Evolutionary conservation across 805 yeast species (phyloP).

Genomic region (Brettanomyces nanus): DNA sequence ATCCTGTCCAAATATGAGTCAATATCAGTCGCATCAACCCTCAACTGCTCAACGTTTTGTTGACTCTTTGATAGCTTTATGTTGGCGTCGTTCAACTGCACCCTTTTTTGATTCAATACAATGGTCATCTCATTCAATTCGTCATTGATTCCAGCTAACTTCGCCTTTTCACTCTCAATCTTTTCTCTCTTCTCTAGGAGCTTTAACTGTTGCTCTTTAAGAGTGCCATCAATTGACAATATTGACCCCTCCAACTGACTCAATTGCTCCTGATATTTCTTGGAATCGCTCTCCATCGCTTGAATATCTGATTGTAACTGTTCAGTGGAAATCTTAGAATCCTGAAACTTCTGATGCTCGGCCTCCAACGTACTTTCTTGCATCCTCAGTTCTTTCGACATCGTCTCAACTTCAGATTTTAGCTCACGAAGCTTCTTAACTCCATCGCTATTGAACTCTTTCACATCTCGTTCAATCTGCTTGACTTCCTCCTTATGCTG

Average conservation of each 20-base stretch:
- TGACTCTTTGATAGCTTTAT: constrained; percentile 47
- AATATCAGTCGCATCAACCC: constrained; percentile 21
- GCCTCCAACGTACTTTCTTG: constrained; percentile 35
- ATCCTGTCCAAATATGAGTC: constrained; percentile 30
- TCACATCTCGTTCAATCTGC: constrained; percentile 63
- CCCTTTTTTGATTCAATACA: constrained; percentile 35
- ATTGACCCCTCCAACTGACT: constrained; percentile 27
- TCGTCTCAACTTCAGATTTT: constrained; percentile 38
- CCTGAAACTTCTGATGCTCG: constrained; percentile 49
- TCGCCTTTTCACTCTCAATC: constrained; percentile 48
- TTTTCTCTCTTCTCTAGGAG: constrained; percentile 25
- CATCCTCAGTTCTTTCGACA: constrained; percentile 28
- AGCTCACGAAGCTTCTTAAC: constrained; percentile 69
- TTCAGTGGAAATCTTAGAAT: constrained; percentile 61
- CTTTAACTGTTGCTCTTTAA: constrained; percentile 20
- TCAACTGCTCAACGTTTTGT: constrained; percentile 35
- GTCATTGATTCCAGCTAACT: constrained; percentile 61
- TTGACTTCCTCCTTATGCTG: constrained; percentile 36
- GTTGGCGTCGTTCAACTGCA: constrained; percentile 37
- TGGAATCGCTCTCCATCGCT: constrained; percentile 33
- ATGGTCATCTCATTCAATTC: constrained; percentile 57
- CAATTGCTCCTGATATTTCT: constrained; percentile 27
- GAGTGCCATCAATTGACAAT: constrained; percentile 17
- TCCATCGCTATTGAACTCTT: constrained; percentile 72
- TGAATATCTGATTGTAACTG: constrained; percentile 53